Base-by-base conservation (phyloP, 805 yeast species). In the Peterozyma xylosa region DNA sequence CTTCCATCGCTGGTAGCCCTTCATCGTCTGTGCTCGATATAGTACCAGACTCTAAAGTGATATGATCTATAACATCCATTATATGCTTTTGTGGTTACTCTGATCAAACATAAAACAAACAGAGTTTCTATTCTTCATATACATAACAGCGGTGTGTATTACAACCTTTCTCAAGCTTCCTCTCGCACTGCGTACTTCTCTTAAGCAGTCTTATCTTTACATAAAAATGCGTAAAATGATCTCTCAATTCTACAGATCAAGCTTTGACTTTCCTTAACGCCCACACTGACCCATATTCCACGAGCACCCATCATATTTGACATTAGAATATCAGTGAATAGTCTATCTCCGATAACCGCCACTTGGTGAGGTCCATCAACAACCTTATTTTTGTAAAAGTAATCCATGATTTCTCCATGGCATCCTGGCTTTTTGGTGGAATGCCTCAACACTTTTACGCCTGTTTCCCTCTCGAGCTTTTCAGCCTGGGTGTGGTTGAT, bases 291-390 rank as follows among this genome's bases (percentile, higher is more conserved):
- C 96, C 98, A 93, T 3, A 88, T 71, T 0, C 91, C 86, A 62
- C 78, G 76, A 0, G 93, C 70, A 0, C 95, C 96, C 95, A 91
- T 88, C 70, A 81, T 70, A 54, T 93, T 91, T 15, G 97, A 96
- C 96, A 93, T 86, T 42, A 90, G 64, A 43, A 93, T 75, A 60
- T 93, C 99, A 0, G 99, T 93, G 63, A 89, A 80, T 21, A 93
- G 69, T 34, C 99, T 66, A 54, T 93, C 99, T 0, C 99, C 99
- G 10, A 93, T 76, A 5, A 93, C 81, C 0, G 87, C 91, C 13
- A 93, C 80, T 50, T 89, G 84, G 13, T 70, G 57, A 0, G 90
- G 78, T 3, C 59, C 46, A 10, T 60, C 56, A 2, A 71, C 62
- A 49, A 77, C 53, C 38, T 69, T 76, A n/a, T 74, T 68, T 4